phyloP scores from a whole-genome alignment of 768 basidiomycete species.

The Lactarius hengduanensis region DNA sequence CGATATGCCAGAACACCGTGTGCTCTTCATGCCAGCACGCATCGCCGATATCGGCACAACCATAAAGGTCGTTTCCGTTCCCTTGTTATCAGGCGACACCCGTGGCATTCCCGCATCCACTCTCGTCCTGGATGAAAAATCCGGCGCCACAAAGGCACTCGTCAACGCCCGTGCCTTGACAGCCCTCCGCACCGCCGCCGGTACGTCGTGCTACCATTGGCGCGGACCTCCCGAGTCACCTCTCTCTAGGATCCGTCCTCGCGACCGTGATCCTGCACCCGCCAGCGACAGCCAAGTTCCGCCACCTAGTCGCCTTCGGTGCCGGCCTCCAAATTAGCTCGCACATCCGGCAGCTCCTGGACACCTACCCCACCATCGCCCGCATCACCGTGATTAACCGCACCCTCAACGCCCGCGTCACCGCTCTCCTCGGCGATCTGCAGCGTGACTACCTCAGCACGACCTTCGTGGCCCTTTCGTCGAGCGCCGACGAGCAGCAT shows the following conservation, averaged over 20 bases:
- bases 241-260: conserved; percentile 61
- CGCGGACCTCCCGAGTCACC: background rate
- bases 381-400: conserved; percentile 65
- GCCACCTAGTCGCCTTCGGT: conserved; percentile 60
- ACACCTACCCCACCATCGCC: conserved; percentile 52
- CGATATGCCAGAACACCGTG: conserved; percentile 51
- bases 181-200: conserved; percentile 79
- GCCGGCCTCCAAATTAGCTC: conserved; percentile 69
- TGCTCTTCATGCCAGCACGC: conserved; percentile 84
- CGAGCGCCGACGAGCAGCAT: conserved; percentile 20
- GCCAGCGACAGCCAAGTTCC: conserved; percentile 38
- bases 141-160: conserved; percentile 68
- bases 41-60: conserved; percentile 53
- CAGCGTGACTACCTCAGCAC: conserved; percentile 33
- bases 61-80: conserved; percentile 81
- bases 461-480: conserved; percentile 15
- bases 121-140: conserved; percentile 67
- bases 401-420: conserved; percentile 48
- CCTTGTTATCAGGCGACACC: conserved; percentile 41
- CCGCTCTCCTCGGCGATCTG: conserved; percentile 38
- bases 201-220: conserved; percentile 39
- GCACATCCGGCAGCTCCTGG: conserved; percentile 62
- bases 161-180: conserved; percentile 79
- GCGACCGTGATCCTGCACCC: conserved; percentile 54
- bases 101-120: conserved; percentile 75